These are phyloP conservation scores for Fraxinus cuspidata DNA, from an alignment of 257 asterid species.

Conservation along the genomic window DNA sequence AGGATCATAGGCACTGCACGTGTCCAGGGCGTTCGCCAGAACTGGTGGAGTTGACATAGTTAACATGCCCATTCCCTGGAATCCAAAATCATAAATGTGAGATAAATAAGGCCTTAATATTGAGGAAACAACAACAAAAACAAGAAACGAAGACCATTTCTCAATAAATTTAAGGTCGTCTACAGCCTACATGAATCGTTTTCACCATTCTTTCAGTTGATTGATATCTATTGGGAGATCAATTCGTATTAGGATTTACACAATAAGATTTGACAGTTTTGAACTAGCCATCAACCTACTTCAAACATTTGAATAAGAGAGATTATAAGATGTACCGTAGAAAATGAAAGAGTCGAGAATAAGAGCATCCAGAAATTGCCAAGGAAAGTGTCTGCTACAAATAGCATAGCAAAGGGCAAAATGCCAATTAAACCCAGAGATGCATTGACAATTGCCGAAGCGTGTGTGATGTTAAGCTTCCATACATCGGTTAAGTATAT, in stretches of 20 bases:
- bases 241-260: background rate
- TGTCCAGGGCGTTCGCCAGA: slow-evolving; percentile 22
- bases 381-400: slow-evolving; percentile 16
- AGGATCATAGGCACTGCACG: slow-evolving; percentile 30
- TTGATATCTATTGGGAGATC: too few relatives aligned
- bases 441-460: slow-evolving; percentile 31
- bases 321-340: slow-evolving; percentile 24
- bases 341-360: slow-evolving; percentile 22
- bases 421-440: slow-evolving; percentile 9
- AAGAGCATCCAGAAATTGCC: slow-evolving; percentile 31
- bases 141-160: too few relatives aligned
- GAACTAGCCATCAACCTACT: background rate
- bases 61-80: slow-evolving; percentile 36
- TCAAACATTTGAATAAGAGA: background rate
- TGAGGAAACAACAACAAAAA: background rate
- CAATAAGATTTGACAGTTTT: background rate
- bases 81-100: background rate
- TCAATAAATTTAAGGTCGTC: too few relatives aligned
- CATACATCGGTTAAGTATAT: slow-evolving; percentile 34
- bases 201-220: too few relatives aligned
- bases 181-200: too few relatives aligned
- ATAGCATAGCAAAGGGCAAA: slow-evolving; percentile 21
- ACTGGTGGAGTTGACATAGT: slow-evolving; percentile 37
- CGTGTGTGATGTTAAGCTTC: slow-evolving; percentile 32
- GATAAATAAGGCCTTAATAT: background rate